These are phyloP conservation scores for Penicillium verrucosum DNA, from an alignment of 2,329 filamentous ascomycete genomes.

Conservation along the genomic window DNA sequence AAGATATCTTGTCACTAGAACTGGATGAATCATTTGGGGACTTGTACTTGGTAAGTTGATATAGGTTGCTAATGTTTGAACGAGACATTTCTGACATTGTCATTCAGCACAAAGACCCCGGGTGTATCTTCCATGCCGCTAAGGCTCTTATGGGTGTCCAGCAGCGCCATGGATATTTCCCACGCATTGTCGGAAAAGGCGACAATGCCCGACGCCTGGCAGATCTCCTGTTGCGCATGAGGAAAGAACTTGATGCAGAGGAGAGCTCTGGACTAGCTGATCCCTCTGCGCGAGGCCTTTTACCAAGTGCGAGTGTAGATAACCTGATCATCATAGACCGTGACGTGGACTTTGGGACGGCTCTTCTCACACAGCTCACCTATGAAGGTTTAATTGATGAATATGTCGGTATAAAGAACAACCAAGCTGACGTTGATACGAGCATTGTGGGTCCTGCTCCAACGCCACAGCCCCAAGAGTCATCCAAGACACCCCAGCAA, in stretches of 20 bases:
- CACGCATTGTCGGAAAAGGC: conserved; percentile 90
- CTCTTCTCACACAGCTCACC: conserved; percentile 87
- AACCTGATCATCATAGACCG: conserved; percentile 93
- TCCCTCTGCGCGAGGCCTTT: conserved; percentile 60
- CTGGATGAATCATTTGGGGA: conserved; percentile 83
- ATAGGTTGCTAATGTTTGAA: not conserved
- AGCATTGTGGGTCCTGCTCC: conserved; percentile 74
- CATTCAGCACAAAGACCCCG: conserved; percentile 73
- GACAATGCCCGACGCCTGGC: conserved; percentile 88
- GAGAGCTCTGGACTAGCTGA: conserved; percentile 60
- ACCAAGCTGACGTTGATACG: conserved; percentile 88
- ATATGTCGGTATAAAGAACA: conserved; percentile 85
- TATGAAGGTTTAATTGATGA: conserved; percentile 97
- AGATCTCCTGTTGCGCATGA: conserved; percentile 84
- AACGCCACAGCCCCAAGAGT: conserved; percentile 52
- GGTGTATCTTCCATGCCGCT: conserved; percentile 81
- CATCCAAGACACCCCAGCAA: conserved; percentile 49
- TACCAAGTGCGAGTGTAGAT: conserved; percentile 83
- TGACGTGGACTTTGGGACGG: conserved; percentile 89
- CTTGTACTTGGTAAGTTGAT: conserved; percentile 65
- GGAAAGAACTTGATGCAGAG: conserved; percentile 83
- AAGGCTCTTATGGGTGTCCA: conserved; percentile 94
- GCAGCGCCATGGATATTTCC: conserved; percentile 86
- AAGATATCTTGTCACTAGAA: conserved; percentile 87
- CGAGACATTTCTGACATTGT: not conserved